phyloP scores from a whole-genome alignment of 495 filamentous ascomycete species.

The Penicilliopsis zonata region DNA sequence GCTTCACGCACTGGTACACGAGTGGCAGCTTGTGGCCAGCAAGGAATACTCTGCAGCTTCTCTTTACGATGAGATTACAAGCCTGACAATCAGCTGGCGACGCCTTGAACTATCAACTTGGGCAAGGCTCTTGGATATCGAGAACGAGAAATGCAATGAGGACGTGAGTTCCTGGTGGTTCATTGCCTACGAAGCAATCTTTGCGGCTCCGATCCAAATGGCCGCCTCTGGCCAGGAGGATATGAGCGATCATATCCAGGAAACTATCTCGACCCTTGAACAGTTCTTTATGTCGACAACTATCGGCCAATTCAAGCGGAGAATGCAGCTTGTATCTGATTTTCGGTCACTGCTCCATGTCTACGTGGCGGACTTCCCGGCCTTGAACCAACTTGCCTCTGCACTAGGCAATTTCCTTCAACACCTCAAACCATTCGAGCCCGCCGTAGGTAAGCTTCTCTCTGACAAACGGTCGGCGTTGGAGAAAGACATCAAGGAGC shows the following conservation, averaged over 20 bases:
- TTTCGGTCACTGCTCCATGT: constrained; percentile 43
- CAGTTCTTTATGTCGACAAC: constrained; percentile 62
- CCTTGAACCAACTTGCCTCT: constrained; percentile 36
- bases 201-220: constrained; percentile 59
- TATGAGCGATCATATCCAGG: constrained; percentile 48
- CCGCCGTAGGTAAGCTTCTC: constrained; percentile 48
- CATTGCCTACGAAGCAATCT: constrained; percentile 76
- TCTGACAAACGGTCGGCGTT: constrained; percentile 48
- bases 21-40: constrained; percentile 90
- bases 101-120: constrained; percentile 84
- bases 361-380: constrained; percentile 40
- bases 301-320: constrained; percentile 64
- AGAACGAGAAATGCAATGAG: constrained; percentile 58
- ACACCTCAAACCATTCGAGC: constrained; percentile 58
- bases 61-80: constrained; percentile 64
- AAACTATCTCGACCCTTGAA: constrained; percentile 58
- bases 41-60: constrained; percentile 54
- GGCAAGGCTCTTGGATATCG: constrained; percentile 79
- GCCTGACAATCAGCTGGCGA: constrained; percentile 72
- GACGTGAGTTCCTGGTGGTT: constrained; percentile 94
- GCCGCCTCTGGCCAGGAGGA: constrained; percentile 40
- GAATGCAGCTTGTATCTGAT: constrained; percentile 59
- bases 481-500: constrained; percentile 79
- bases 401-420: constrained; percentile 67
- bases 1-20: constrained; percentile 66